Evolutionary conservation across 805 yeast genomes (phyloP), one percentile per base, ranked within the genome.

Genomic region (Cyberlindnera amylophila): DNA sequence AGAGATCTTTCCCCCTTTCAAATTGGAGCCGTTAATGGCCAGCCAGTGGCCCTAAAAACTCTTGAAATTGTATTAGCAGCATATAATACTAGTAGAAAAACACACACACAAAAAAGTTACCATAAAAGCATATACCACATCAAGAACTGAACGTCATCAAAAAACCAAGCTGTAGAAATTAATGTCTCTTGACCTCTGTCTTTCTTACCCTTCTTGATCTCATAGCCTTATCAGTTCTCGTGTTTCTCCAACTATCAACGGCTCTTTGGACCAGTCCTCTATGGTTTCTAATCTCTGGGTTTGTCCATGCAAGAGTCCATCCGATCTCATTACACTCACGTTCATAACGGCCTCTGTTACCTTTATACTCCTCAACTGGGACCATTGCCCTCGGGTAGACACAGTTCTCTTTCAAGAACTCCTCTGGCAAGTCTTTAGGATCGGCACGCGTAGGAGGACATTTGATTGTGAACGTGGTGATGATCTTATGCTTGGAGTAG

Each of bases 191-290:
- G 19, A 29, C 14, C 31, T 44, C 47, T 3, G 47, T 39, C 41
- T 40, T 44, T 40, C 71, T 55, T 10, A 71, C 74, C 32, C 77
- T 59, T 34, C 78, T 65, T 1, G 57, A 52, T 38, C 75, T 58
- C 35, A 64, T 55, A 4, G 61, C 56, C 14, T 64, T 63, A 40
- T 72, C 73, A 8, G 59, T 53, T 47, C 72, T 62, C 5, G 75
- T 66, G 53, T 74, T 74, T 48, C 79, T 62, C 75, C 75, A 74
- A 6, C 70, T 61, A 45, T 73, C 79, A 13, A 74, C 79, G 1
- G 79, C 78, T 24, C 78, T 61, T 50, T 74, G 79, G 13, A 72
- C 64, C 13, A 74, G 54, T 1, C 79, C 79, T 21, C 75, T 61
- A 24, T 69, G 67, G 36, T 57, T 57, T 19, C 69, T 62, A n/a